Percentiles rank a stretch among this genome's conserved stretches.
Evolutionary conservation across 164 flowering plant species (phyloP).

Genomic region (Aristolochia contorta): DNA sequence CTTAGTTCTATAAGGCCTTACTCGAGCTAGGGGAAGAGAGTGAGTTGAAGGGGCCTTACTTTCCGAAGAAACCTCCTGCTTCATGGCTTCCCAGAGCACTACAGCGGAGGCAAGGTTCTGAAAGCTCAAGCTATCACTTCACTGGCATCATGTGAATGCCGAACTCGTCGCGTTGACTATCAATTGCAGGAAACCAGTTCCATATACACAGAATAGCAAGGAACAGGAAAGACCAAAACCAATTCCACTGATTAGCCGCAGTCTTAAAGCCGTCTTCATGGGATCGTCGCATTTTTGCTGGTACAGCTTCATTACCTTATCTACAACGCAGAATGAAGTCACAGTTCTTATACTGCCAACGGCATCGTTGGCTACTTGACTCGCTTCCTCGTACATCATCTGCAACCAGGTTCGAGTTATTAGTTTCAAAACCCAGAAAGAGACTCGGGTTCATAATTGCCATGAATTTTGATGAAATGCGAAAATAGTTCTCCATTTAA

Average conservation of each 20-base stretch:
- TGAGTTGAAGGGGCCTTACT: constrained; percentile 11
- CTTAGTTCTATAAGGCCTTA: constrained; percentile 17
- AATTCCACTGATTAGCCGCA: constrained; percentile 30
- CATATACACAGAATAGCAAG: constrained; percentile 22
- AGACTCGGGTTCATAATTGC: not conserved
- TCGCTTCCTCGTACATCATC: constrained; percentile 50
- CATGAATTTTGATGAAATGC: too few relatives aligned
- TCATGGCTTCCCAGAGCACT: constrained; percentile 16
- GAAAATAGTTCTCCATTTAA: not conserved
- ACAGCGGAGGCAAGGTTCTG: not conserved
- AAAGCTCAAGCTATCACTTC: not conserved
- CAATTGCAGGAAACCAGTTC: constrained; percentile 15
- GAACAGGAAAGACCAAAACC: constrained; percentile 35
- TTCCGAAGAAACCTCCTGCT: constrained; percentile 17
- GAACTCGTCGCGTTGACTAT: too few relatives aligned
- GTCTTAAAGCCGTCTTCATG: constrained; percentile 22
- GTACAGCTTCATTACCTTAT: constrained; percentile 32
- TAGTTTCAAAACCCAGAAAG: not conserved
- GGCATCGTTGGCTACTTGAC: constrained; percentile 60
- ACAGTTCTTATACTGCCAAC: constrained; percentile 61
- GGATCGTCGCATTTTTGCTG: constrained; percentile 36
- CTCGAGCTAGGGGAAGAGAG: constrained; percentile 19
- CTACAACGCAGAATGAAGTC: constrained; percentile 63
- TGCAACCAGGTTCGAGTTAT: constrained; percentile 11
- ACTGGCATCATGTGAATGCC: not conserved